These are phyloP conservation scores for Stenogyne calaminthoides DNA, from an alignment of 305 asterid genomes.

Conservation along the genomic window DNA sequence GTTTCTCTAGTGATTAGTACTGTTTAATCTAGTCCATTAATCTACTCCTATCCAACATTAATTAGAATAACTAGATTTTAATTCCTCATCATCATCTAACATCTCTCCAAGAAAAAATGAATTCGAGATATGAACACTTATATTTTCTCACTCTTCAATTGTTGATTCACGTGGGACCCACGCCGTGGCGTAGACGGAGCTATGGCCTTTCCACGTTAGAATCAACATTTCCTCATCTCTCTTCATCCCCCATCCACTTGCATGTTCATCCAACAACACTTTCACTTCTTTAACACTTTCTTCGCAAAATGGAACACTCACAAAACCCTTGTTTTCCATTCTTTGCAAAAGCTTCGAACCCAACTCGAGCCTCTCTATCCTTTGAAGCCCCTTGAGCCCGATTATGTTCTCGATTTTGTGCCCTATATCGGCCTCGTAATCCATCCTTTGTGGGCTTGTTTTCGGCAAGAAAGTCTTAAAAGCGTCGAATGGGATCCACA, in stretches of 20 bases:
- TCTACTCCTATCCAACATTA: background rate
- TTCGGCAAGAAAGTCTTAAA: conserved; percentile 73
- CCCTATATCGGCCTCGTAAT: conserved; percentile 68
- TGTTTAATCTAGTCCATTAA: no score
- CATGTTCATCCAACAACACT: conserved; percentile 64
- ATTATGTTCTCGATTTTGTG: conserved; percentile 69
- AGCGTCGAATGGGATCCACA: conserved; percentile 84
- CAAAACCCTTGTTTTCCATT: conserved; percentile 52
- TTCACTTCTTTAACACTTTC: conserved; percentile 64
- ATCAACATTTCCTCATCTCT: conserved; percentile 65
- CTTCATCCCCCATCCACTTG: conserved; percentile 93
- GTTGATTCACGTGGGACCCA: conserved; percentile 49
- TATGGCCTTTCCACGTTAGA: conserved; percentile 88
- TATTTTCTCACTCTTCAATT: background rate
- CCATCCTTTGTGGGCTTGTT: conserved; percentile 56
- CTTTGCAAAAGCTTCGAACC: conserved; percentile 45
- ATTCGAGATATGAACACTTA: no score
- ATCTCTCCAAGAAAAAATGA: no score
- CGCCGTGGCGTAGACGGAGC: conserved; percentile 57
- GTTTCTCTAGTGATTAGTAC: background rate
- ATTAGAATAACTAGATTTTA: background rate
- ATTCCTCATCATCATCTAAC: background rate
- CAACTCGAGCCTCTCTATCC: conserved; percentile 64
- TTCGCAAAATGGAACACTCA: conserved; percentile 54
- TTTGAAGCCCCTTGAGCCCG: conserved; percentile 57